A percentile compares a stretch with the other conserved stretches of the same genome.
Evolutionary conservation across 345 rosid species (phyloP).

Genomic region (Bruguiera parviflora): DNA sequence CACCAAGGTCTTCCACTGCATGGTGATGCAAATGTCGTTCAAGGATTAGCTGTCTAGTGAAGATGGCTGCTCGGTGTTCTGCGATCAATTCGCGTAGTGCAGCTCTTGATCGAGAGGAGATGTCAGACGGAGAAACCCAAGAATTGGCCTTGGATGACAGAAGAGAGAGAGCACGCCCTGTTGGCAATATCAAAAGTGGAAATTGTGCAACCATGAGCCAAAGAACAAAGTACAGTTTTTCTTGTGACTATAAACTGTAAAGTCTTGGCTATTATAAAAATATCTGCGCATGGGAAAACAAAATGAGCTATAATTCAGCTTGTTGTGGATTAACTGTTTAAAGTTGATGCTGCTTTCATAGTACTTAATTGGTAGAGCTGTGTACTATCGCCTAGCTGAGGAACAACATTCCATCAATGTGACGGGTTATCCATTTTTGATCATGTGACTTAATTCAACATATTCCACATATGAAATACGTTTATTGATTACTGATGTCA

Average conservation of each 20-base stretch:
- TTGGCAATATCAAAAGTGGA: constrained; percentile 16
- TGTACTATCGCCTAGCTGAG: too few relatives aligned
- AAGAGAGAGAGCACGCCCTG: constrained; percentile 67
- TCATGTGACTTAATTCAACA: too few relatives aligned
- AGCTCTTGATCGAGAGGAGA: constrained; percentile 48
- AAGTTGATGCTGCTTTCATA: too few relatives aligned
- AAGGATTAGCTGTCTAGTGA: constrained; percentile 35
- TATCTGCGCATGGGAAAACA: too few relatives aligned
- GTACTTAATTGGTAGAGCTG: too few relatives aligned
- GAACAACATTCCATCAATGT: too few relatives aligned
- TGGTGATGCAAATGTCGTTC: constrained; percentile 22
- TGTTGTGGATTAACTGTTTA: too few relatives aligned
- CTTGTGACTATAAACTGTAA: not conserved
- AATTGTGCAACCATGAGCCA: constrained; percentile 22
- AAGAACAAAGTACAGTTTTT: not conserved
- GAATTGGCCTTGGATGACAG: constrained; percentile 47
- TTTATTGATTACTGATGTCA: too few relatives aligned
- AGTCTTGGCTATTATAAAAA: not conserved
- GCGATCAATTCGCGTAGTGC: constrained; percentile 48
- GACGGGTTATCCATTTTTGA: too few relatives aligned
- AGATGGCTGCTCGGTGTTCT: constrained; percentile 42
- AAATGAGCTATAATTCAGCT: too few relatives aligned
- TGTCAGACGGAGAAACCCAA: constrained; percentile 42
- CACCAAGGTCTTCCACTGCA: constrained; percentile 6
- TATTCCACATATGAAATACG: too few relatives aligned